Conservation (phyloP, 2,329 filamentous ascomycete genomes). For the Xylariaceae sp. region DNA sequence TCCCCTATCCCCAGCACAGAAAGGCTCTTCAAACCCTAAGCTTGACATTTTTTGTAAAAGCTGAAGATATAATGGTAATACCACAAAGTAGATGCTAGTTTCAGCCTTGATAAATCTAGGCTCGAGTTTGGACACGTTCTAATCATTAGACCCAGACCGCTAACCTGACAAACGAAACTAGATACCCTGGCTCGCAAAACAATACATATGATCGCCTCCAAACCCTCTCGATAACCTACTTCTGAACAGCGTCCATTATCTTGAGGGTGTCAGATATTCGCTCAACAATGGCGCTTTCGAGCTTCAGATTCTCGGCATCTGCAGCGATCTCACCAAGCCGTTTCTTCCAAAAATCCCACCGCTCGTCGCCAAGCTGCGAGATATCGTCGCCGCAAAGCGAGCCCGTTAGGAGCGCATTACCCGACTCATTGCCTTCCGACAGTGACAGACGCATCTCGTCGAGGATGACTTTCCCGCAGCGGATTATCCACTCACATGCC, state of each 20-base stretch:
- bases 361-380: not conserved
- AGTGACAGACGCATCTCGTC: not conserved
- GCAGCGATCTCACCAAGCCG: constrained; percentile 1
- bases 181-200: too few species aligned
- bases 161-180: too few species aligned
- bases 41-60: too few species aligned
- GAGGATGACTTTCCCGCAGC: constrained; percentile 1
- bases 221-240: too few species aligned
- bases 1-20: too few species aligned
- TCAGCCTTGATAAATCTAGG: too few species aligned
- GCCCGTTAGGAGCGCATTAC: not conserved
- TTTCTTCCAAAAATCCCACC: constrained; percentile 13
- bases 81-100: too few species aligned
- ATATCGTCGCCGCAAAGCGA: not conserved
- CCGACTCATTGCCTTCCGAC: not conserved
- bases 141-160: too few species aligned
- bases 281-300: not conserved
- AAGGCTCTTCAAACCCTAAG: too few species aligned
- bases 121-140: too few species aligned
- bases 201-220: too few species aligned
- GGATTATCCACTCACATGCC: constrained; percentile 8
- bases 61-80: too few species aligned
- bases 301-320: constrained; percentile 1
- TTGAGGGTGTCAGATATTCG: constrained; percentile 5
- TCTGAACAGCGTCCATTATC: constrained; percentile 1